Percentiles rank a stretch among this genome's conserved stretches.
Evolutionary conservation across 345 rosid species (phyloP).

Genomic region (Durio zibethinus): DNA sequence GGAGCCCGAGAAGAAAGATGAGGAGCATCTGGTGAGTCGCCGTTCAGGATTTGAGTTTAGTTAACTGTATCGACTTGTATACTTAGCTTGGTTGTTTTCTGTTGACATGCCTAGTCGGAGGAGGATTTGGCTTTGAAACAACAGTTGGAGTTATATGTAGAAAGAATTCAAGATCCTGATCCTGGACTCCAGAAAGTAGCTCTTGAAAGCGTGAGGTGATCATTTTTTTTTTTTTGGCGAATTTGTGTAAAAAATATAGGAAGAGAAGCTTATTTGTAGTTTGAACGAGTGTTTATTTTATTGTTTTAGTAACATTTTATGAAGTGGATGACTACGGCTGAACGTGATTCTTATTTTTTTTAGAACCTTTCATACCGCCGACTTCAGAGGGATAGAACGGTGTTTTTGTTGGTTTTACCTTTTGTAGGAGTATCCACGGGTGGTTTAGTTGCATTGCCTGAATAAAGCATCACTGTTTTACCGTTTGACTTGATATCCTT

Average conservation of each 20-base stretch:
- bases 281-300: background rate
- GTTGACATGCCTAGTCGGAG: constrained; percentile 55
- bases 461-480: background rate
- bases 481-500: background rate
- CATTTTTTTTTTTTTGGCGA: background rate
- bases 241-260: background rate
- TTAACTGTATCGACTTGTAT: background rate
- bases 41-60: background rate
- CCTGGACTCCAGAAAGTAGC: constrained; percentile 86
- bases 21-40: constrained; percentile 73
- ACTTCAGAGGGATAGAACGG: too few relatives aligned
- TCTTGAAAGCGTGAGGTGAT: constrained; percentile 92
- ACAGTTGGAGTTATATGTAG: constrained; percentile 90
- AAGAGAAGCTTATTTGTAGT: background rate
- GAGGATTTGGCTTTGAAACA: constrained; percentile 93
- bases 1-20: constrained; percentile 88
- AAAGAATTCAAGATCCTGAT: constrained; percentile 88
- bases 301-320: background rate
- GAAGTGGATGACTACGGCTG: background rate
- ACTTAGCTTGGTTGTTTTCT: background rate
- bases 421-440: background rate
- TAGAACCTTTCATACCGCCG: too few relatives aligned
- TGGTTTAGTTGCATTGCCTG: background rate
- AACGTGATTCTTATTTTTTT: too few relatives aligned
- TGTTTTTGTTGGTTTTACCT: background rate